Evolutionary conservation across 2,329 filamentous ascomycete genomes (phyloP), one percentile per base, ranked within the genome.

Genomic region (Hypocrella siamensis): DNA sequence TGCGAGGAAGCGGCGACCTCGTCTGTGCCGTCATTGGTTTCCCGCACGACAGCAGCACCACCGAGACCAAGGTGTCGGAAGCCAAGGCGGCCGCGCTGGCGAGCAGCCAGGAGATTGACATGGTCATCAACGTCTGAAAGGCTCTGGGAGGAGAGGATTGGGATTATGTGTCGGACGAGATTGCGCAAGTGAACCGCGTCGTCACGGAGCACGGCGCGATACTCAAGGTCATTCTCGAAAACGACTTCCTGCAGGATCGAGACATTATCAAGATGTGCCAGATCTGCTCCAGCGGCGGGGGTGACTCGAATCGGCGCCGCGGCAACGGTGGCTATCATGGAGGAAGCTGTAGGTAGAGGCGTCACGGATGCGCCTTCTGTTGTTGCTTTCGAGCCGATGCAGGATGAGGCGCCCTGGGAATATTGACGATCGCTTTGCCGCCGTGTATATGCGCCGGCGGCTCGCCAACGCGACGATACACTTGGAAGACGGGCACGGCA

Each of bases 221-320:
- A 3, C 52, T 75, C 6, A 75, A 75, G 42, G 68, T 75, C 31
- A 75, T 75, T 30, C 74, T 75, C 34, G 69, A 75, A 41, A 75
- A 70, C 40, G 68, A 72, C 42, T 75, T 63, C 38, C 56, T 75
- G 0, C 18, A 53, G 2, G 51, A 65, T 0, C 42, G 59, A 9
- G 58, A 73, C 24, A 70, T 75, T 31, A 40, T 58, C 7, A 53
- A 48, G 5, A 52, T 75, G 0, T 74, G 70, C 42, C 42, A 61
- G 44, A 69, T 75, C 19, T 75, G 70, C 43, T 61, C 61, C 0
- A 44, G 57, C 56, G 3, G 38, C 72, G 3, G 69, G 70, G 0
- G 65, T 70, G 0, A 65, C 58, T 2, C 52, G 70, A 8, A 62
- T 75, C 28, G 70, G 70, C 0, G 64, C 68, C 1, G 68, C 66